phyloP scores from a whole-genome alignment of 768 basidiomycete species.

The Hygrocybe coccinea region DNA sequence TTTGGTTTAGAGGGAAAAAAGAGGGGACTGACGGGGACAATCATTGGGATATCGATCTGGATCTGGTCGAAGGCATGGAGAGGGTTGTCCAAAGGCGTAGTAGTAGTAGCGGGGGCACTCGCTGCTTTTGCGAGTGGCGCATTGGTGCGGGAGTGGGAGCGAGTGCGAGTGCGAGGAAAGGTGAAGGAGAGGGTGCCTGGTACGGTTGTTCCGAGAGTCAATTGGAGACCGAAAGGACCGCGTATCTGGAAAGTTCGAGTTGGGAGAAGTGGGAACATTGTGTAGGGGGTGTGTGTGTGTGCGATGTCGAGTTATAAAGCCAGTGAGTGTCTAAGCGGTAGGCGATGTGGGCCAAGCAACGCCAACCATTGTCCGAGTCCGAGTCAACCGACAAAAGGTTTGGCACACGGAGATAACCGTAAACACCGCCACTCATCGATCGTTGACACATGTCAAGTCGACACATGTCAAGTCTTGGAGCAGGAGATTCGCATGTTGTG shows the following conservation, averaged over 20 bases:
- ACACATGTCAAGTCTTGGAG: slow-evolving; percentile 42
- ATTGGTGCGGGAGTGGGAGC: too few relatives aligned
- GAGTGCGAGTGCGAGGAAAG: not conserved
- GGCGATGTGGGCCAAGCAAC: too few relatives aligned
- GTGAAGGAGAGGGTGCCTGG: not conserved
- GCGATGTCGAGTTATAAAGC: too few relatives aligned
- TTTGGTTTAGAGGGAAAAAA: not conserved
- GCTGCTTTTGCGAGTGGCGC: not conserved
- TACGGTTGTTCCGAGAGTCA: not conserved
- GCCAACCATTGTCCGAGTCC: too few relatives aligned
- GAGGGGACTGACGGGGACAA: too few relatives aligned
- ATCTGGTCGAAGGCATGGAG: not conserved
- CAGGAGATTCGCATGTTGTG: slow-evolving; percentile 65
- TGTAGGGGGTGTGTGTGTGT: too few relatives aligned
- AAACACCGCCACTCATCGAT: too few relatives aligned
- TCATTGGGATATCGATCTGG: not conserved
- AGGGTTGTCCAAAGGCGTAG: not conserved
- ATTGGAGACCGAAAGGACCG: not conserved
- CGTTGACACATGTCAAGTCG: too few relatives aligned
- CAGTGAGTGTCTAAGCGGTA: too few relatives aligned
- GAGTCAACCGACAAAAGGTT: too few relatives aligned
- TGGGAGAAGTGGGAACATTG: slow-evolving; percentile 8
- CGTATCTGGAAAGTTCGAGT: not conserved
- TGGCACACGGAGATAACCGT: too few relatives aligned
- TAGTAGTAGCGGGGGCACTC: not conserved